Conservation (phyloP, 225 moss, liverwort and hornwort species). For the Rhytidiadelphus loreus region DNA sequence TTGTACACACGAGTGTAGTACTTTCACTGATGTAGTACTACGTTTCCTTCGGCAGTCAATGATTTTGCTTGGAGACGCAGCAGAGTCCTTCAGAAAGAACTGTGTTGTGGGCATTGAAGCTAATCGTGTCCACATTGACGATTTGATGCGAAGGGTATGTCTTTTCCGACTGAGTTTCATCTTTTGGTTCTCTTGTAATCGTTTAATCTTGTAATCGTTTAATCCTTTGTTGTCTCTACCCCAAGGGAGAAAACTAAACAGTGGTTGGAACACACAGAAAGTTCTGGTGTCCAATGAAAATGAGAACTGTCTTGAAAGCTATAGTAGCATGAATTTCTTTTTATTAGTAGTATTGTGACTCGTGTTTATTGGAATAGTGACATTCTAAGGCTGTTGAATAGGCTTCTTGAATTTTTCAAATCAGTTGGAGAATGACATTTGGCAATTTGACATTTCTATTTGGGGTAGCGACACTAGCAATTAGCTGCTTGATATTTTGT, state of each 20-base stretch:
- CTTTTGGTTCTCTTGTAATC: background rate
- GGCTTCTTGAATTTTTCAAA: background rate
- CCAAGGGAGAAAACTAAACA: background rate
- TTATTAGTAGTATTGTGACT: background rate
- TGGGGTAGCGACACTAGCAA: background rate
- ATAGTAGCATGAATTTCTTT: background rate
- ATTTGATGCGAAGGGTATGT: conserved; percentile 40
- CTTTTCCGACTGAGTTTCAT: background rate
- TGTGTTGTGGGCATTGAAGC: conserved; percentile 77
- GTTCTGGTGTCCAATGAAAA: background rate
- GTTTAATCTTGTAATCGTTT: background rate
- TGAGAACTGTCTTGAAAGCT: background rate
- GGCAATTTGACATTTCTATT: background rate
- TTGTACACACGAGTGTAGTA: background rate
- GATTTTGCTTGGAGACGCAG: conserved; percentile 80
- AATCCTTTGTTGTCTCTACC: background rate
- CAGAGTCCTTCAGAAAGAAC: conserved; percentile 96
- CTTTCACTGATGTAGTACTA: background rate
- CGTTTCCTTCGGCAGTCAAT: conserved; percentile 56
- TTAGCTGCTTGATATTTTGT: background rate
- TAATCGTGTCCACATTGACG: conserved; percentile 26
- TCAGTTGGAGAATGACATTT: background rate
- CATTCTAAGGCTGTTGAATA: background rate
- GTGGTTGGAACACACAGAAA: background rate
- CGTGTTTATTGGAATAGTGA: background rate